Evolutionary conservation across 352 stramenopile genomes (phyloP).

Genomic region (Globisporangium alternatum): DNA sequence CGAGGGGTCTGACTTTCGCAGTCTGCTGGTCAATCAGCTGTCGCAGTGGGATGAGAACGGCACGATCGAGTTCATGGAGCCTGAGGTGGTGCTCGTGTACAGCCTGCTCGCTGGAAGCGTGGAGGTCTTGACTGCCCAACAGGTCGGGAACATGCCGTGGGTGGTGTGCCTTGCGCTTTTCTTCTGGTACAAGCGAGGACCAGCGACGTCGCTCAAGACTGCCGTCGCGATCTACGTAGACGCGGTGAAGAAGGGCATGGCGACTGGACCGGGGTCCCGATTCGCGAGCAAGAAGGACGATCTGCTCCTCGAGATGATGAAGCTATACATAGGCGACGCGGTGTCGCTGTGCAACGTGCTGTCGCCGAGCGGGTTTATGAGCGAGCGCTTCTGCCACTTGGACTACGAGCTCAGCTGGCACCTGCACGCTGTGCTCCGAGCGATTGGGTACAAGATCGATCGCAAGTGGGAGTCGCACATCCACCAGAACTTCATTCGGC

Average conservation of each 20-base stretch:
- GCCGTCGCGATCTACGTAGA: slow-evolving; percentile 41
- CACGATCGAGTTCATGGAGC: slow-evolving; percentile 56
- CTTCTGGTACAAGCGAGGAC: slow-evolving; percentile 67
- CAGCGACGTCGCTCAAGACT: slow-evolving; percentile 42
- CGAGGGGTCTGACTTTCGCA: slow-evolving; percentile 47
- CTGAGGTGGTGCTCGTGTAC: slow-evolving; percentile 60
- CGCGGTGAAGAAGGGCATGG: slow-evolving; percentile 40
- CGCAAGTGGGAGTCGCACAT: slow-evolving; percentile 77
- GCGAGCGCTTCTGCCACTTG: slow-evolving; percentile 29
- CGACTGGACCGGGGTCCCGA: slow-evolving; percentile 28
- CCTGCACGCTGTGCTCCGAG: slow-evolving; percentile 65
- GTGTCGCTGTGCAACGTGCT: slow-evolving; percentile 56
- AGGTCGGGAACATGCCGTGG: slow-evolving; percentile 47
- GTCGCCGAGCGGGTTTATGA: slow-evolving; percentile 55
- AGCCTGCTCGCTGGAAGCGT: slow-evolving; percentile 59
- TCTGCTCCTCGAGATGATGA: slow-evolving; percentile 66
- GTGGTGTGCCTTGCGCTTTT: slow-evolving; percentile 58
- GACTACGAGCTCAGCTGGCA: slow-evolving; percentile 84
- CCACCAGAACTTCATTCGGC: slow-evolving; percentile 77
- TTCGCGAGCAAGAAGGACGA: slow-evolving; percentile 49
- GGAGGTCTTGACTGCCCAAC: slow-evolving; percentile 52
- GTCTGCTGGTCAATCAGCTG: slow-evolving; percentile 52
- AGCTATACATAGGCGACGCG: slow-evolving; percentile 54
- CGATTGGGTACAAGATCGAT: slow-evolving; percentile 72
- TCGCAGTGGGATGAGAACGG: slow-evolving; percentile 51